Evolutionary conservation across 2,329 filamentous ascomycete species (phyloP), one percentile per base, ranked within the genome.

Genomic region (Exophiala oligosperma): DNA sequence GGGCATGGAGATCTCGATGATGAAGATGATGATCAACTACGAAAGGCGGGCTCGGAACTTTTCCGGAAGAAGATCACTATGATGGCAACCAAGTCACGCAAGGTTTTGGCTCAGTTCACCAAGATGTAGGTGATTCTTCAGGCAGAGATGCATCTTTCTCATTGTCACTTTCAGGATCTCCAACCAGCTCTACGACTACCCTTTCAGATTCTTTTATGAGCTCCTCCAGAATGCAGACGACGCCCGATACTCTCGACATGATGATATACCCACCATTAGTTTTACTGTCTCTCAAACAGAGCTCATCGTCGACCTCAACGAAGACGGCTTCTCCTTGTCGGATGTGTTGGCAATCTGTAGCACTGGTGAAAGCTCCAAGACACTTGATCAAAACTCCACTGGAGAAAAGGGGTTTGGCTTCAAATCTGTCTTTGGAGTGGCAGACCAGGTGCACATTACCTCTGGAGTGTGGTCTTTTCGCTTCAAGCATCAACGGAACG

Each of bases 201-300:
- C 48, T 23, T 62, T 59, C 26, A 53, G 49, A n/a, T 72, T 70
- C 48, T 57, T 71, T 24, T 69, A 68, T 46, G 70, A 72, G 60
- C 52, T 73, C 6, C 64, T 79, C 4, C 76, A 79, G 61, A 78
- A 79, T 66, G 74, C 74, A 0, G 76, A 78, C 38, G 75, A 78
- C 61, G 57, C 60, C 32, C 26, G 38, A 11, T 62, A 57, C 35
- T 6, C n/a, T n/a, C 29, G 24, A 32, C 37, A 24, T 32, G 38
- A 47, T 4, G 52, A 52, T 14, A 28, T 14, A 11, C 59, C 59
- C 4, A 38, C 6, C 11, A 35, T 35, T 35, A 35, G 6, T 8
- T 35, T 35, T 35, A 8, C 6, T 8, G 9, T 35, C 29, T 9
- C 5, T 2, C 2, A 8, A 8, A 9, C 6, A 8, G 29, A 35